Base-by-base conservation (phyloP, 352 stramenopile species). In the Phytophthora uliginosa region DNA sequence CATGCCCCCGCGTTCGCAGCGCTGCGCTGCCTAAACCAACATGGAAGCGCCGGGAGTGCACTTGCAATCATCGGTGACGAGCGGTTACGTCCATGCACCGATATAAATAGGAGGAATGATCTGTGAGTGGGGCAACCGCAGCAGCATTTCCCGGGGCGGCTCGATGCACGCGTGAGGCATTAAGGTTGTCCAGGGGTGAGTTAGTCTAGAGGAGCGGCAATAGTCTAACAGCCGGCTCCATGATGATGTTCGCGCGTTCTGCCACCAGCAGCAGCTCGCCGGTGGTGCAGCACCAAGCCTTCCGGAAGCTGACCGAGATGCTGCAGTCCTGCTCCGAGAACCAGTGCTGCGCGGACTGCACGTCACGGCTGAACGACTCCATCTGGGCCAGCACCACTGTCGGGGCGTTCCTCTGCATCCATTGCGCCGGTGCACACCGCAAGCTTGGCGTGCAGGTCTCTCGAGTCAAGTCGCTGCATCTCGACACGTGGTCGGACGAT, bases 401-500 rank as follows among this genome's bases (percentile, higher is more conserved):
- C 22, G 96, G 98, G 4, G 88, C 97, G 7, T 90, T 99, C 57
- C 72, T 99, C 36, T 99, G 97, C 67, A 98, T 99, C 76, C 82
- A 99, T 73, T 99, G 98, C 69, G 95, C 92, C 47, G 97, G 96
- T 15, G 93, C 98, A 8, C 97, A 99, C 71, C 90, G 98, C 52
- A 98, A 92, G 60, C 86, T 99, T 26, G 98, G 98, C 36, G 95
- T 98, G 24, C 96, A 99, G 77, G 83, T 99, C 20, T 99, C 95
- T 2, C 82, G 87, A 20, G 71, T 96, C 53, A 95, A 96, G 58
- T 96, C 85, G 13, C 73, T 95, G 26, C 83, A 95, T 59, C 71
- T 96, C 58, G 88, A 96, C 69, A 74, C 81, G 24, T 96, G 88
- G 89, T 83, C 69, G 5, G 85, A 94, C 20, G 84, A 95, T 4